Percentiles rank a stretch among this genome's conserved stretches.
Evolutionary conservation across 2,329 filamentous ascomycete genomes (phyloP).

Genomic region (Colletotrichum navitas): DNA sequence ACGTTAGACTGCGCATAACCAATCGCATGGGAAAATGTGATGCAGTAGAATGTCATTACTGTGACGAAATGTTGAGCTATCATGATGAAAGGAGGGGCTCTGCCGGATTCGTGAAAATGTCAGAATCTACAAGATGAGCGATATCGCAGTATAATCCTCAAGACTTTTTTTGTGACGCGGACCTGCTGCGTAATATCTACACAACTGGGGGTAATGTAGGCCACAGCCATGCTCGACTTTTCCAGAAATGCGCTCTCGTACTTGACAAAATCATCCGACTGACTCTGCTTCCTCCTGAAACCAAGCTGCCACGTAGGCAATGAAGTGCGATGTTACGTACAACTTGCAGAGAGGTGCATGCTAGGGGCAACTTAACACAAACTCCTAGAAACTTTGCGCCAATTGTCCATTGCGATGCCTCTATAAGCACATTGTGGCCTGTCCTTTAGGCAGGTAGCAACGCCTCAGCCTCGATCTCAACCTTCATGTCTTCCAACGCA

Average conservation of each 20-base stretch:
- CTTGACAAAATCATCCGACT: no score
- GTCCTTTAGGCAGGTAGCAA: constrained; percentile 26
- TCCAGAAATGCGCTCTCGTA: not conserved
- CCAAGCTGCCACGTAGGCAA: no score
- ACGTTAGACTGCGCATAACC: not conserved
- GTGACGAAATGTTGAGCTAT: not conserved
- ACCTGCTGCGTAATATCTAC: not conserved
- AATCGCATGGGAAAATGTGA: not conserved
- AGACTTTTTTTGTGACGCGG: not conserved
- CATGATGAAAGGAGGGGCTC: not conserved
- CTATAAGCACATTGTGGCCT: not conserved
- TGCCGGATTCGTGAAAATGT: not conserved
- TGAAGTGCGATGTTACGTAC: not conserved
- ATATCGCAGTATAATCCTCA: not conserved
- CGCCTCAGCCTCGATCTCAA: constrained; percentile 70
- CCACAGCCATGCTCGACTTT: not conserved
- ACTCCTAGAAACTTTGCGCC: not conserved
- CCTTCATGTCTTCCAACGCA: constrained; percentile 62
- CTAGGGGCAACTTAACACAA: not conserved
- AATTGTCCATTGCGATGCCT: not conserved
- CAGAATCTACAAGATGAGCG: not conserved
- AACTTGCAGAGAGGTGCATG: not conserved
- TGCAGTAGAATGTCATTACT: not conserved
- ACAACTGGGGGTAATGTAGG: not conserved
- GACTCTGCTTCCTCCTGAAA: not conserved